These are phyloP conservation scores for Bruguiera hainesii DNA, from an alignment of 441 rosid genomes.

Conservation along the genomic window DNA sequence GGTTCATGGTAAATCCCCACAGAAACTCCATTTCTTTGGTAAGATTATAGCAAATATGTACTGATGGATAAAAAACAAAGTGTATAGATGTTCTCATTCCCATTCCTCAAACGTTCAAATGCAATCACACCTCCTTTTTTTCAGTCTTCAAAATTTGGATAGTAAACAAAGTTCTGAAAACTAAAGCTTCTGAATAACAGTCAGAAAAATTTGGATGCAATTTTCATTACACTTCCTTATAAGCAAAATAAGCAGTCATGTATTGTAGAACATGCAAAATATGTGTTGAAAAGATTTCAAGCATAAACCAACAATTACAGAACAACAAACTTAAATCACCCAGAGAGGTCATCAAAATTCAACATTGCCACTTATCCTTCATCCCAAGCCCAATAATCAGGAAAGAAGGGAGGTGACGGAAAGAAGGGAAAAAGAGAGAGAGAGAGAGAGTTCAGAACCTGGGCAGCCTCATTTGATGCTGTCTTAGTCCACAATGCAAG, in stretches of 20 bases:
- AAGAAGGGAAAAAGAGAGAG: not conserved
- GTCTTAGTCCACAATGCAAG: slow-evolving; percentile 86
- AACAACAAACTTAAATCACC: not conserved
- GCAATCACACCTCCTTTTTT: too few species aligned
- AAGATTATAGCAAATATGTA: not conserved
- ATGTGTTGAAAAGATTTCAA: not conserved
- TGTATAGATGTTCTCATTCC: not conserved
- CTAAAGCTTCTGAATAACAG: too few species aligned
- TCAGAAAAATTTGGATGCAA: too few species aligned
- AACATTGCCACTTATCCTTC: not conserved
- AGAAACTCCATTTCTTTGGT: not conserved
- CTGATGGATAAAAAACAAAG: not conserved
- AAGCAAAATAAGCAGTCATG: too few species aligned
- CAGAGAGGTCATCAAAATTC: not conserved
- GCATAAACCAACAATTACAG: slow-evolving; percentile 8
- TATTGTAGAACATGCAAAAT: not conserved
- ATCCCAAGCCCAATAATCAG: not conserved
- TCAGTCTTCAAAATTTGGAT: too few species aligned
- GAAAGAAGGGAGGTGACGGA: too few species aligned
- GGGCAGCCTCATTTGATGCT: slow-evolving; percentile 77
- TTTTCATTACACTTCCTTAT: too few species aligned
- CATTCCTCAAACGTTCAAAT: too few species aligned
- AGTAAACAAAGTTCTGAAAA: too few species aligned
- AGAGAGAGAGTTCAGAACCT: slow-evolving; percentile 36
- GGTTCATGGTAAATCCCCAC: not conserved